Evolutionary conservation across 495 filamentous ascomycete genomes (phyloP).

Genomic region (Thermothielavioides terrestris): DNA sequence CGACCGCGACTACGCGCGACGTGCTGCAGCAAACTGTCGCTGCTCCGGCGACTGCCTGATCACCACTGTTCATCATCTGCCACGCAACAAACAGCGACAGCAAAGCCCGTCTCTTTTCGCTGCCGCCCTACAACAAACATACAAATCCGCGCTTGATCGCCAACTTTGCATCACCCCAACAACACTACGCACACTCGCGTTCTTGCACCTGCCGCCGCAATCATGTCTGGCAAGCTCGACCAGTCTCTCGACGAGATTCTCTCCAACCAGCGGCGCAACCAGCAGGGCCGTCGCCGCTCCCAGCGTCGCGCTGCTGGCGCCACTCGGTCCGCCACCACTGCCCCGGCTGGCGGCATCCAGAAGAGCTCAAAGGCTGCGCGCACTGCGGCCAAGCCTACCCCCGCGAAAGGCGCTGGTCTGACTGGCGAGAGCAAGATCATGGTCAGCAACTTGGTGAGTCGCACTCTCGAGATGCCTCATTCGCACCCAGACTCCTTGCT

Average conservation of each 20-base stretch:
- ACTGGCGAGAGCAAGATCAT: constrained; percentile 85
- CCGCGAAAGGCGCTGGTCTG: constrained; percentile 49
- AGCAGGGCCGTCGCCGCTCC: constrained; percentile 45
- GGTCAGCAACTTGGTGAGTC: constrained; percentile 90
- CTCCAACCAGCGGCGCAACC: constrained; percentile 56
- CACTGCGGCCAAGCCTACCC: constrained; percentile 49
- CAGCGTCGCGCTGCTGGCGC: constrained; percentile 43
- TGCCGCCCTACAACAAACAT: neutral
- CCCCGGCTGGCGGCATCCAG: constrained; percentile 78
- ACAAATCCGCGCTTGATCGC: neutral
- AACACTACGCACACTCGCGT: constrained; percentile 9
- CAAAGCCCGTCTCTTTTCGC: constrained; percentile 5
- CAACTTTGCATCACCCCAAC: constrained; percentile 4
- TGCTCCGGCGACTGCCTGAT: neutral
- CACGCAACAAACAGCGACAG: constrained; percentile 1
- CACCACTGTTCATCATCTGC: constrained; percentile 5
- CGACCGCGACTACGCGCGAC: constrained; percentile 16
- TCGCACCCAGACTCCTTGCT: constrained; percentile 28
- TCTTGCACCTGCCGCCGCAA: constrained; percentile 24
- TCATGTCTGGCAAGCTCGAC: constrained; percentile 89
- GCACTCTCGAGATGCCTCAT: neutral
- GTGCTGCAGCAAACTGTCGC: constrained; percentile 3
- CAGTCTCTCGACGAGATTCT: constrained; percentile 94
- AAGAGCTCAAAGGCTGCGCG: constrained; percentile 64
- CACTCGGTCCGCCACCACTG: constrained; percentile 43